Base-by-base conservation (phyloP, 257 asterid genomes). In the Solanum commersonii region DNA sequence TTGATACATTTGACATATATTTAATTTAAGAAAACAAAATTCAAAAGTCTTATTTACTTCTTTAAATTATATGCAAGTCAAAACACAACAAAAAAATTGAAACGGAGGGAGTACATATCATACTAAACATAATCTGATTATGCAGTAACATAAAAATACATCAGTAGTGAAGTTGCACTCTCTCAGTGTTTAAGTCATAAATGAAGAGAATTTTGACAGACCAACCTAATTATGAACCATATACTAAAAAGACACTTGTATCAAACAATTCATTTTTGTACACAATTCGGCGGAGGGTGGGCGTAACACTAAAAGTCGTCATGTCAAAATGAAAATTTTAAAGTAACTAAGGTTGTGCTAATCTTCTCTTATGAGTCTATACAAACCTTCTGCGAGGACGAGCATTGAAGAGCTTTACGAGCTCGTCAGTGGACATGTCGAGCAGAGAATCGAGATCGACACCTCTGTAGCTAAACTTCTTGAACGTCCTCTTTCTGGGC, bases 361-460 rank as follows among this genome's bases (percentile, higher is more conserved):
- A 68, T 27, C 2, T 68, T 27, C 22, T 68, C 16, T 10, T 4
- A 31, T n/a, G 67, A 68, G 37, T 68, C 22, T 6, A 14, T 29
- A 34, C 8, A 15, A 44, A 94, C 98, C 98, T 94, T 91, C 98
- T 93, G 85, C 98, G 92, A 84, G 94, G 92, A 25, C 98, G 98
- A 33, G 99, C 93, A 83, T 76, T 73, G 93, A 96, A 93, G 27
- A 94, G 96, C 94, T 93, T 96, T 27, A 95, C 98, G 71, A 95
- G 98, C 13, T 95, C 97, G 60, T 96, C 99, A 4, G 95, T 94
- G 37, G 97, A 91, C 97, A 96, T 95, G 65, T 96, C 99, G 76
- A 96, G 98, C 25, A 96, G 96, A 4, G 98, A 91, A 90, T 95
- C 98, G 88, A 96, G 99, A 89, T 96, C 99, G 13, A 71, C 42